Conservation (phyloP, 805 yeast species). For the Candida glaebosa region DNA sequence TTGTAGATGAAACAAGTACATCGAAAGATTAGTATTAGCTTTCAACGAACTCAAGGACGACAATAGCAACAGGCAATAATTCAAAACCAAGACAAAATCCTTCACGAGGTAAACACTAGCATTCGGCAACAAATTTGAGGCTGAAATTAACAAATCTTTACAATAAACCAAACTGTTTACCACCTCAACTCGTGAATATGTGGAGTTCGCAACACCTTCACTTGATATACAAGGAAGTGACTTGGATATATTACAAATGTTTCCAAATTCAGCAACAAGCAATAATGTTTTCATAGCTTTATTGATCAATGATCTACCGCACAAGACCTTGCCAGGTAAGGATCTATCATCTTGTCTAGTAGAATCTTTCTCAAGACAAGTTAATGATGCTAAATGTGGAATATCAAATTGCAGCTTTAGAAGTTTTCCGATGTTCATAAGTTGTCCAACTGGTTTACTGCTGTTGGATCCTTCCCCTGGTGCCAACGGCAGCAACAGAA, state of each 20-base stretch:
- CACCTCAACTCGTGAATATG: slow-evolving; percentile 6
- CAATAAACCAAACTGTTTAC: slow-evolving; percentile 15
- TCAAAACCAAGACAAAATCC: slow-evolving; percentile 13
- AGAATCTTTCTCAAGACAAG: background rate
- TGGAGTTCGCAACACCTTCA: slow-evolving; percentile 5
- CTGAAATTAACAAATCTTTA: slow-evolving; percentile 13
- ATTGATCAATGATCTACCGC: background rate
- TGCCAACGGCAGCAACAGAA: background rate
- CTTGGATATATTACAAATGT: background rate
- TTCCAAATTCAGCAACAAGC: background rate
- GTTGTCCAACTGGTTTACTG: background rate
- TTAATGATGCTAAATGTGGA: background rate
- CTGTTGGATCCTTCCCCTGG: background rate
- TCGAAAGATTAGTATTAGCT: slow-evolving; percentile 11
- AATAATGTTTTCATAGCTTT: slow-evolving; percentile 1
- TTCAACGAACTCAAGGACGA: slow-evolving; percentile 20
- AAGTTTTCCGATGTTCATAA: background rate
- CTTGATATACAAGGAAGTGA: slow-evolving; percentile 9
- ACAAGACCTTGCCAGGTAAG: background rate
- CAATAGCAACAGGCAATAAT: slow-evolving; percentile 16
- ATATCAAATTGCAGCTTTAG: background rate
- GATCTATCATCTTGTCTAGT: background rate
- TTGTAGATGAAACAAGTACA: slow-evolving; percentile 16
- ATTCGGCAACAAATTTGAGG: slow-evolving; percentile 4
- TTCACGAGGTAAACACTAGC: slow-evolving; percentile 14